Evolutionary conservation across 1,284 basidiomycete species (phyloP).

Genomic region (Chalciporus sp.): DNA sequence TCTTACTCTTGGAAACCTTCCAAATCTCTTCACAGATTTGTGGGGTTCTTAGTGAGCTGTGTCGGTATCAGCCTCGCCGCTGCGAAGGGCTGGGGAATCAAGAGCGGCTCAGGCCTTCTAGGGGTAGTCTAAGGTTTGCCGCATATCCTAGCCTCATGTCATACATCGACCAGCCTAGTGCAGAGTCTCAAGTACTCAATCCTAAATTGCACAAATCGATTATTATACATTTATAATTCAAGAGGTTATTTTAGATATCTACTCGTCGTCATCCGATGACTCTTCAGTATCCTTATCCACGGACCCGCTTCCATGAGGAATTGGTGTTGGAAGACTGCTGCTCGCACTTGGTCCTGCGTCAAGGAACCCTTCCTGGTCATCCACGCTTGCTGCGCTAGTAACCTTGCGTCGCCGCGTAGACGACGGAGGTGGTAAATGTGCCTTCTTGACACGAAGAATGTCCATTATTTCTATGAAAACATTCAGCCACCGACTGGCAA

Average conservation of each 20-base stretch:
- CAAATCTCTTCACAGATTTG: slow-evolving; percentile 51
- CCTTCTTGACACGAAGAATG: slow-evolving; percentile 71
- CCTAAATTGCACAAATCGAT: background rate
- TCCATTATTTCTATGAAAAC: slow-evolving; percentile 69
- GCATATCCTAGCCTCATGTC: background rate
- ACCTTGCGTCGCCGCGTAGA: slow-evolving; percentile 49
- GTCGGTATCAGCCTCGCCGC: slow-evolving; percentile 74
- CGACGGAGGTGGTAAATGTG: slow-evolving; percentile 48
- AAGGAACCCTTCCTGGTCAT: slow-evolving; percentile 25
- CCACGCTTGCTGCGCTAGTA: slow-evolving; percentile 55
- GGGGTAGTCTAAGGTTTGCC: slow-evolving; percentile 49
- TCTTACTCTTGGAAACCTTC: background rate
- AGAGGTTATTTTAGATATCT: slow-evolving; percentile 26
- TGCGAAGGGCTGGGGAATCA: slow-evolving; percentile 66
- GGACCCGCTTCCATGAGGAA: slow-evolving; percentile 11
- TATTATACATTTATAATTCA: background rate
- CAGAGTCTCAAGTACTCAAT: too few relatives aligned
- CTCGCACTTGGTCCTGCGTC: slow-evolving; percentile 29
- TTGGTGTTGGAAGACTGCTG: slow-evolving; percentile 11
- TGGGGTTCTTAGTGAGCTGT: slow-evolving; percentile 79
- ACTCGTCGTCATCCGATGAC: slow-evolving; percentile 59
- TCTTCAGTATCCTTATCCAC: slow-evolving; percentile 58
- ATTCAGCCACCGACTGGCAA: slow-evolving; percentile 11
- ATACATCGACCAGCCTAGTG: background rate
- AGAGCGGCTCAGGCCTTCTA: slow-evolving; percentile 59